A percentile compares a stretch with the other conserved stretches of the same genome.
phyloP scores from a whole-genome alignment of 2,329 filamentous ascomycete species.

The Pyricularia grisea region DNA sequence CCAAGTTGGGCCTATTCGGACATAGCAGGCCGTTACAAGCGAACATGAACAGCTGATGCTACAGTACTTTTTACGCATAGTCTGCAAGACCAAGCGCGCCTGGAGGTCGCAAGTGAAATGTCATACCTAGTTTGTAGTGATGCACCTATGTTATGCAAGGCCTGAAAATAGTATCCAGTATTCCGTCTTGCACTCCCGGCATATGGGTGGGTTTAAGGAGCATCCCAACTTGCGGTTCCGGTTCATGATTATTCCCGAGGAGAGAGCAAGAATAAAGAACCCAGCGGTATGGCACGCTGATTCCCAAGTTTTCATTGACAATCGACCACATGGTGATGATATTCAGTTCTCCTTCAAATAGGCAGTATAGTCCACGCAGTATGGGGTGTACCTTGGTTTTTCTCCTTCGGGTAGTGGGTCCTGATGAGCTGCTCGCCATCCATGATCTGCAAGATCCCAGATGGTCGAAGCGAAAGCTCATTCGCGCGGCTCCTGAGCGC shows the following conservation, averaged over 20 bases:
- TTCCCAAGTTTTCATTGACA: not conserved
- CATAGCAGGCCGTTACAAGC: not conserved
- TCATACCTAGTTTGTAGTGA: not conserved
- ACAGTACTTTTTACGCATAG: not conserved
- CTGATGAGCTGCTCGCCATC: not conserved
- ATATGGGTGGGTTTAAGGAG: not conserved
- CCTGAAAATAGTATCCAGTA: not conserved
- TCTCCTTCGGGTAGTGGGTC: not conserved
- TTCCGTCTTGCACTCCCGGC: not conserved
- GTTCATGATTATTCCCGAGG: not conserved
- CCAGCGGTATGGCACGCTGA: not conserved
- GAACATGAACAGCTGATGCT: not conserved
- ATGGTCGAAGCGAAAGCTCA: not conserved
- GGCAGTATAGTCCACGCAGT: not conserved
- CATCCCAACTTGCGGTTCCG: not conserved
- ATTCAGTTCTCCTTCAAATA: not conserved
- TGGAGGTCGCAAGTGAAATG: not conserved
- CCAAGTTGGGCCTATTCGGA: not conserved
- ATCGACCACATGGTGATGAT: not conserved
- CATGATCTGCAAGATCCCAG: conserved; percentile 2
- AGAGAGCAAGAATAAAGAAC: not conserved
- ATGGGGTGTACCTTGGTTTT: not conserved
- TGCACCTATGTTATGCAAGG: not conserved
- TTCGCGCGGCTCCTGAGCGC: not conserved
- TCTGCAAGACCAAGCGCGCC: not conserved